Percentiles rank a stretch among this genome's conserved stretches.
These are phyloP conservation scores for Pseudocercospora macadamiae DNA, from an alignment of 2,329 filamentous ascomycete species.

Conservation along the genomic window DNA sequence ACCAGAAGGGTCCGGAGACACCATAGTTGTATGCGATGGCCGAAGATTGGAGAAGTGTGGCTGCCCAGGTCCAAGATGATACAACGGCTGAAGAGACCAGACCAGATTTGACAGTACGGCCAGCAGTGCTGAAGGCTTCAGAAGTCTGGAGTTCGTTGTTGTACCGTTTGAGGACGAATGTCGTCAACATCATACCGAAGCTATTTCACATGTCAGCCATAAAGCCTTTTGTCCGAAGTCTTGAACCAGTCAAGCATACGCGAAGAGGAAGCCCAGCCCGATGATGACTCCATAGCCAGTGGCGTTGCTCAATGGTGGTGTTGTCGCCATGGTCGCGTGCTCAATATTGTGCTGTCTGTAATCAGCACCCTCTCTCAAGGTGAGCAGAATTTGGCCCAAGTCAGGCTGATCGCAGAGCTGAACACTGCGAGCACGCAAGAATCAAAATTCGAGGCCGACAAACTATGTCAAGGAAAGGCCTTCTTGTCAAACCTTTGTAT, in stretches of 20 bases:
- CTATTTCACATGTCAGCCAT: conserved; percentile 23
- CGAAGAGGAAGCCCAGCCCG: conserved; percentile 73
- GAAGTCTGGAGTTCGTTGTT: conserved; percentile 83
- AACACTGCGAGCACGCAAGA: too few species aligned
- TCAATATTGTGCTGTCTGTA: background rate
- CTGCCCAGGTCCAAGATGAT: conserved; percentile 91
- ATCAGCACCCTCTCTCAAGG: too few species aligned
- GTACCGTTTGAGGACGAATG: conserved; percentile 69
- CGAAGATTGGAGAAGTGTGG: conserved; percentile 54
- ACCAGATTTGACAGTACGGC: conserved; percentile 84
- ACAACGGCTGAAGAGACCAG: conserved; percentile 89
- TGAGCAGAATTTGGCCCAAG: too few species aligned
- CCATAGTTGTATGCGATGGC: conserved; percentile 75
- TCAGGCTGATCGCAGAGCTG: too few species aligned
- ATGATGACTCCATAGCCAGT: conserved; percentile 79
- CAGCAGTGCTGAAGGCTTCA: conserved; percentile 90
- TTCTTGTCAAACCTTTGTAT: conserved; percentile 2
- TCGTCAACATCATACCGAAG: conserved; percentile 74
- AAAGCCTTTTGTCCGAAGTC: background rate
- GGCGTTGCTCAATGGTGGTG: conserved; percentile 55
- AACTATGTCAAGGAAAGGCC: background rate
- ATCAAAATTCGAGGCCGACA: background rate
- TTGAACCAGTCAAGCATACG: conserved; percentile 44
- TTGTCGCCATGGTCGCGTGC: conserved; percentile 27
- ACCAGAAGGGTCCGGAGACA: conserved; percentile 67